These are phyloP conservation scores for Haplosporangium gracile DNA, from an alignment of 192 early-diverging fungal species.

Conservation along the genomic window DNA sequence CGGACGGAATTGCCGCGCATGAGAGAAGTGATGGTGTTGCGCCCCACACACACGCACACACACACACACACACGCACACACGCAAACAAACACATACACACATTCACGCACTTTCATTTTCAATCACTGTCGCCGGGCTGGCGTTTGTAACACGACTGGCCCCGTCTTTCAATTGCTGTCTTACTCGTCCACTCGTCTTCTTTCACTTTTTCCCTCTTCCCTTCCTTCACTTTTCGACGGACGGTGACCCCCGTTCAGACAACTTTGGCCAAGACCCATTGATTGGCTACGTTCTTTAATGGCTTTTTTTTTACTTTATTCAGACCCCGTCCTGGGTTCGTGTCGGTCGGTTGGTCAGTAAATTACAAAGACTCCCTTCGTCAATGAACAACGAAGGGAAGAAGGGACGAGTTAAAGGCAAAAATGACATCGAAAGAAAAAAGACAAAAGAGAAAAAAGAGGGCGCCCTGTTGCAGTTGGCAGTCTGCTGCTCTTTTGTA, in stretches of 20 bases:
- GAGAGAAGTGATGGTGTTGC: not conserved
- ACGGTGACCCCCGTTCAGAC: constrained; percentile 1
- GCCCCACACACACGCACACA: not conserved
- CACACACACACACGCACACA: not conserved
- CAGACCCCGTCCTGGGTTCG: not conserved
- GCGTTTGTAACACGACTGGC: too few species aligned
- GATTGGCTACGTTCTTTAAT: not conserved
- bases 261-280: not conserved
- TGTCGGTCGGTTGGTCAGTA: not conserved
- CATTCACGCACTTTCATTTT: too few species aligned
- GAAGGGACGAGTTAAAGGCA: not conserved
- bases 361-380: not conserved
- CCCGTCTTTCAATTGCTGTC: not conserved
- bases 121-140: too few species aligned
- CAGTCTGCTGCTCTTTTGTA: not conserved
- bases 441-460: too few species aligned
- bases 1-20: not conserved
- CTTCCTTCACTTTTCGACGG: not conserved
- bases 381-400: not conserved
- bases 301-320: not conserved
- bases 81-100: not conserved
- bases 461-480: not conserved
- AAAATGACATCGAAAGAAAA: not conserved
- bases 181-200: not conserved
- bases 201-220: not conserved